Conservation (phyloP, 768 basidiomycete genomes). For the Clitopilus hobsonii region DNA sequence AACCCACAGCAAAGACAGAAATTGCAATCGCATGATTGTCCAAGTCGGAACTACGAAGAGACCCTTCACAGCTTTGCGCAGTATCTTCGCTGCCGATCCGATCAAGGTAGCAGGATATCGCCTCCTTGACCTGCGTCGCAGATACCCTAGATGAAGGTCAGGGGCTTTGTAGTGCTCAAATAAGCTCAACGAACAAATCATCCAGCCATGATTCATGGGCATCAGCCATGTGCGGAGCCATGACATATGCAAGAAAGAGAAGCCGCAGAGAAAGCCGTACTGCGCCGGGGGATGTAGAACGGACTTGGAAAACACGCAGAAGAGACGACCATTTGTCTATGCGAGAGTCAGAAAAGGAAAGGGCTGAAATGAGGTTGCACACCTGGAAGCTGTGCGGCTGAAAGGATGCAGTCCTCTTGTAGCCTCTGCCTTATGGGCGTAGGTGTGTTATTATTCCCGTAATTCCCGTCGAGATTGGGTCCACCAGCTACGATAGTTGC, state of each 20-base stretch:
- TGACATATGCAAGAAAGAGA: constrained; percentile 49
- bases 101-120: too few relatives aligned
- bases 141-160: too few relatives aligned
- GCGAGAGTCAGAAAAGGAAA: constrained; percentile 7
- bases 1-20: constrained; percentile 34
- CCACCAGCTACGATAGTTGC: background rate
- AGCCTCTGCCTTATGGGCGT: background rate
- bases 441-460: background rate
- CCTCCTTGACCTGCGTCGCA: too few relatives aligned
- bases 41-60: background rate
- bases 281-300: constrained; percentile 51
- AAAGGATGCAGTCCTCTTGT: constrained; percentile 43
- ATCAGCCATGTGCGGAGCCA: constrained; percentile 36
- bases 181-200: constrained; percentile 13
- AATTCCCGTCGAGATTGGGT: background rate
- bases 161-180: too few relatives aligned
- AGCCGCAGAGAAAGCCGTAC: constrained; percentile 55
- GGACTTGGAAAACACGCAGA: constrained; percentile 38
- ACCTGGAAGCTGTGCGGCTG: constrained; percentile 71
- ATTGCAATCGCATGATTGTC: constrained; percentile 22
- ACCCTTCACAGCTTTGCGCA: background rate
- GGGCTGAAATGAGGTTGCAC: constrained; percentile 6
- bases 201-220: constrained; percentile 16
- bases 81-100: too few relatives aligned
- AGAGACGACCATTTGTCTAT: constrained; percentile 54